Conservation (phyloP, 1,284 basidiomycete species). For the Melampsora larici-populina region DNA sequence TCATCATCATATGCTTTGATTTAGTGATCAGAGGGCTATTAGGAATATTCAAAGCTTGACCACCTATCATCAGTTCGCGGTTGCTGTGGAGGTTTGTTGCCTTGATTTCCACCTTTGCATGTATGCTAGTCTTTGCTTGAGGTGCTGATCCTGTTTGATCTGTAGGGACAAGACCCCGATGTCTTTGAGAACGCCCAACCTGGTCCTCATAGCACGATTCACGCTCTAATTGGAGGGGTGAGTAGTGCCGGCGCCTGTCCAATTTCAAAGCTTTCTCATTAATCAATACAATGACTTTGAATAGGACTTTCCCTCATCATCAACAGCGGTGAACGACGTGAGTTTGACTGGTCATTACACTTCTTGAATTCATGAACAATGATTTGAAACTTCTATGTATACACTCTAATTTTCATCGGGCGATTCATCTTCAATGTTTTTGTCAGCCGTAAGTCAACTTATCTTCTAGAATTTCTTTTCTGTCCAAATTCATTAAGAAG, state of each 20-base stretch:
- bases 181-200: constrained; percentile 17
- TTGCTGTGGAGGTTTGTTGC: constrained; percentile 8
- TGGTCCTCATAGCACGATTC: constrained; percentile 31
- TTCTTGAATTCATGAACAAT: neutral
- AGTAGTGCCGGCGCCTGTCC: neutral
- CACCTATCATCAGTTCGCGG: constrained; percentile 1
- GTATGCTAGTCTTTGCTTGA: neutral
- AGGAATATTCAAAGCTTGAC: neutral
- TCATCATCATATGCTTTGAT: neutral
- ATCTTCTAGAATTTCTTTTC: too few species aligned
- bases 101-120: neutral
- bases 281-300: neutral
- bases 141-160: neutral
- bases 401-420: neutral
- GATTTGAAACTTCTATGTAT: neutral
- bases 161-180: constrained; percentile 20
- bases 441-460: neutral
- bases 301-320: constrained; percentile 32
- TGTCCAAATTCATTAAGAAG: neutral
- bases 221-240: constrained; percentile 29
- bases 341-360: neutral
- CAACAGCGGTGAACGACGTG: constrained; percentile 36
- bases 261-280: neutral
- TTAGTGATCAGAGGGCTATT: constrained; percentile 7
- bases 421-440: neutral